Evolutionary conservation across 805 yeast species (phyloP).

Genomic region (Clavispora phyllophila): DNA sequence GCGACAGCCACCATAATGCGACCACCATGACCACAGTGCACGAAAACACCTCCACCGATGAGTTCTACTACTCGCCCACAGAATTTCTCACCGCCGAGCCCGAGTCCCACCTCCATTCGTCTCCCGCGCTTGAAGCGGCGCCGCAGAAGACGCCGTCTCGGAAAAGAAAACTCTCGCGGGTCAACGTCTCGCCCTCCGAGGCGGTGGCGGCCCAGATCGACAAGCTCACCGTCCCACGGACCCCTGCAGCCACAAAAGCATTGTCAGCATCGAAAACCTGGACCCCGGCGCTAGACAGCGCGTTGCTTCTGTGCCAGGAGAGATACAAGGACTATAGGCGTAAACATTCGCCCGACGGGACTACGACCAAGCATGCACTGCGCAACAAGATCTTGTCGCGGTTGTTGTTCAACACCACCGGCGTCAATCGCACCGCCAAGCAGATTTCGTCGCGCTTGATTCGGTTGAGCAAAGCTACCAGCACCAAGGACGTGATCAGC

Average conservation of each 20-base stretch:
- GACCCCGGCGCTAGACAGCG: constrained; percentile 32
- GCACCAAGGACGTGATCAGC: not conserved
- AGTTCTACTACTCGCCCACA: constrained; percentile 30
- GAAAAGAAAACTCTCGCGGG: constrained; percentile 4
- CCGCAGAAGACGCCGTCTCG: not conserved
- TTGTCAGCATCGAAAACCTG: constrained; percentile 21
- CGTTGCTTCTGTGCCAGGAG: constrained; percentile 28
- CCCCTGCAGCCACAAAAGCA: not conserved
- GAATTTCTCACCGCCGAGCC: constrained; percentile 16
- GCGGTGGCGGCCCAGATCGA: constrained; percentile 34
- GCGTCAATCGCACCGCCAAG: constrained; percentile 31
- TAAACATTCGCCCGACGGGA: constrained; percentile 17
- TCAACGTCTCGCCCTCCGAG: constrained; percentile 29
- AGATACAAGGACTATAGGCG: constrained; percentile 31
- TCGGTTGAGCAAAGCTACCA: constrained; percentile 5
- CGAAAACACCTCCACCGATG: constrained; percentile 17
- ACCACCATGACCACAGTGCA: constrained; percentile 21
- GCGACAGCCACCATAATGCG: constrained; percentile 9
- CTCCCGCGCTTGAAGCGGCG: not conserved
- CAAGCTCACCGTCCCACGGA: constrained; percentile 1
- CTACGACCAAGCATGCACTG: constrained; percentile 25
- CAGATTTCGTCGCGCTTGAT: constrained; percentile 23
- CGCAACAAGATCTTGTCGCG: constrained; percentile 38
- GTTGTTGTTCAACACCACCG: constrained; percentile 34
- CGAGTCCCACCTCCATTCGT: constrained; percentile 2